Conservation (phyloP, 129 eudicot species). For the Pittosporum tobira region DNA sequence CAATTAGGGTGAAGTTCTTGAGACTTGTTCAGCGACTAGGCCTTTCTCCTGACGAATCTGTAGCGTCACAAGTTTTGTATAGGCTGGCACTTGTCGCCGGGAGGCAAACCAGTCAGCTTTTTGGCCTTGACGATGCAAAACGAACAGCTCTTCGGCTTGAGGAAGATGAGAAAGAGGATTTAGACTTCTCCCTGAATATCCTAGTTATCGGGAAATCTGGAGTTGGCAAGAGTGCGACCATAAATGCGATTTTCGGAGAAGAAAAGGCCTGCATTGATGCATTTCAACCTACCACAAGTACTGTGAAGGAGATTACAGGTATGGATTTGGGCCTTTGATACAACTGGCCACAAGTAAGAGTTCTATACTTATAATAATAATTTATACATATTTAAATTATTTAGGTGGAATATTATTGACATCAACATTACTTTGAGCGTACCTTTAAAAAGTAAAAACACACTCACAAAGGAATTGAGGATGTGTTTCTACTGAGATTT, state of each 20-base stretch:
- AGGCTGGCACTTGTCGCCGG: conserved; percentile 74
- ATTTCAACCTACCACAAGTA: conserved; percentile 57
- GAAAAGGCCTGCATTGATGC: conserved; percentile 68
- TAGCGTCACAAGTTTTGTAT: conserved; percentile 83
- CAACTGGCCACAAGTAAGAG: conserved; percentile 91
- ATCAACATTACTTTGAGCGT: too few relatives aligned
- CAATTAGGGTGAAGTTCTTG: conserved; percentile 70
- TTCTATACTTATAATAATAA: too few relatives aligned
- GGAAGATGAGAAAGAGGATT: conserved; percentile 40
- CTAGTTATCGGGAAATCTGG: conserved; percentile 90
- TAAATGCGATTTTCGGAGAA: conserved; percentile 84
- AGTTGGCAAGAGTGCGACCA: conserved; percentile 95
- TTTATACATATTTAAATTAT: too few relatives aligned
- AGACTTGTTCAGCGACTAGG: conserved; percentile 81
- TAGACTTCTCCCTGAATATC: conserved; percentile 62
- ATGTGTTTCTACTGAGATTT: too few relatives aligned
- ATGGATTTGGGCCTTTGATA: conserved; percentile 57
- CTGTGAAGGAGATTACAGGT: conserved; percentile 60
- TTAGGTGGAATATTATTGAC: too few relatives aligned
- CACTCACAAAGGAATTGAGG: too few relatives aligned
- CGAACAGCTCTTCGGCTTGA: conserved; percentile 64
- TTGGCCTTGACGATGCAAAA: conserved; percentile 72
- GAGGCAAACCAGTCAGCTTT: conserved; percentile 53
- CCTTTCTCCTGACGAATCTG: conserved; percentile 61
- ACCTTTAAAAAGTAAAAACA: too few relatives aligned